Base-by-base conservation (phyloP, 805 yeast species). In the Teunomyces panamensis region DNA sequence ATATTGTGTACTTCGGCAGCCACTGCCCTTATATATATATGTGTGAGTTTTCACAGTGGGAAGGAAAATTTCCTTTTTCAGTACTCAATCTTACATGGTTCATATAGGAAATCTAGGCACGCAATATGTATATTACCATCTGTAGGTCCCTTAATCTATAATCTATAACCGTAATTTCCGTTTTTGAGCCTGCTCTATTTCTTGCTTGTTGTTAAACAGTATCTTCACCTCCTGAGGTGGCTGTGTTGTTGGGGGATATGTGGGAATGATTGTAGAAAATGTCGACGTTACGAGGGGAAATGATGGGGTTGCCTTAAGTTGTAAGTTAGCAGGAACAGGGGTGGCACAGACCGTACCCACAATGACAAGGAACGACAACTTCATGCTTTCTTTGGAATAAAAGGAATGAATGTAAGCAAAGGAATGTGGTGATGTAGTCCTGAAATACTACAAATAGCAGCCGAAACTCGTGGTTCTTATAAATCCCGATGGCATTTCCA, bases 281-380 rank as follows among this genome's bases (percentile, higher is more conserved):
- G 54, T 34, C 3, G 49, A 33, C 20, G 53, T 49, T 9, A 49
- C 37, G 30, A 48, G 41, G 16, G 50, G 42, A 4, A 41, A 43
- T 4, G 41, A 26, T 4, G 42, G 8, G 34, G 49, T 30, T 6
- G 66, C 67, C 47, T 56, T 57, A 36, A 64, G 53, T 33, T 55
- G 49, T 11, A 55, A 36, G 49, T 66, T 57, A 17, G 69, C 70
- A 3, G 71, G 68, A 9, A 66, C 49, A 1, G 71, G 70, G 9
- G 68, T 63, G 30, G 60, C 58, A 16, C 50, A 9, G 6, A 37
- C 63, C 10, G 36, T 39, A 32, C 34, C 34, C 13, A 24, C 14
- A 24, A n/a, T 29, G 14, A 24, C 29, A 24, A 37, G 10, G 6
- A 26, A 20, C 16, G 13, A 24, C 10, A 37, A 20, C 14, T 36